A percentile compares a stretch with the other conserved stretches of the same genome.
These are phyloP conservation scores for Aureobasidium subglaciale DNA, from an alignment of 2,329 filamentous ascomycete species.

Conservation along the genomic window DNA sequence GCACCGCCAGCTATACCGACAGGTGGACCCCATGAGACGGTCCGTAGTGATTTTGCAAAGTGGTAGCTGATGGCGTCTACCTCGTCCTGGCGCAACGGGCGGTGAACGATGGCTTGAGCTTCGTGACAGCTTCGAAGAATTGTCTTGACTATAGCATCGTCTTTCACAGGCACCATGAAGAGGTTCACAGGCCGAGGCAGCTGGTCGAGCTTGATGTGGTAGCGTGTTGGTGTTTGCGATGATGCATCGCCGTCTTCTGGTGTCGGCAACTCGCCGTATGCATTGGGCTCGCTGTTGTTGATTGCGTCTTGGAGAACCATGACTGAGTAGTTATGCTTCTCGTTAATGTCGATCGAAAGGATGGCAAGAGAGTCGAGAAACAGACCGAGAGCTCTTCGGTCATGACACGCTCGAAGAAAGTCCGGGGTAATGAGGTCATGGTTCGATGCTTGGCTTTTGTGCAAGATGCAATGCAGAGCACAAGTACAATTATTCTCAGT, in stretches of 20 bases:
- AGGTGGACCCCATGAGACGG: slow-evolving; percentile 33
- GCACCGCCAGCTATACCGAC: slow-evolving; percentile 28
- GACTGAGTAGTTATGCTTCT: not conserved
- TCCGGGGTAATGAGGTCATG: slow-evolving; percentile 3
- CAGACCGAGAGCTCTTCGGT: not conserved
- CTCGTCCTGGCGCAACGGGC: slow-evolving; percentile 35
- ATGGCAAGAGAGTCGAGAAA: not conserved
- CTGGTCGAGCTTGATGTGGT: slow-evolving; percentile 31
- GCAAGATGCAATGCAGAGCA: not conserved
- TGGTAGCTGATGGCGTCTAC: slow-evolving; percentile 37
- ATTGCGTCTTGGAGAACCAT: slow-evolving; percentile 2
- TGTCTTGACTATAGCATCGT: slow-evolving; percentile 24
- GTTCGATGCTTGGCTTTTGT: not conserved
- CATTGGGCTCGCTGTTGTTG: not conserved
- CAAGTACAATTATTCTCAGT: not conserved
- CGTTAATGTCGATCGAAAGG: not conserved
- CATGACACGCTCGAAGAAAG: not conserved
- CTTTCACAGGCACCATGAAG: slow-evolving; percentile 27
- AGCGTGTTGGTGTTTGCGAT: slow-evolving; percentile 1
- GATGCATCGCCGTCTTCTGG: not conserved
- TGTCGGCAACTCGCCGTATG: not conserved
- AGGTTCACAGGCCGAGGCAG: slow-evolving; percentile 33
- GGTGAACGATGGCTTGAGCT: slow-evolving; percentile 27
- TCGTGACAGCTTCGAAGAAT: slow-evolving; percentile 27
- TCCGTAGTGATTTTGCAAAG: slow-evolving; percentile 31